Base-by-base conservation (phyloP, 2,329 filamentous ascomycete genomes). In the Pleoardoris graminearum region DNA sequence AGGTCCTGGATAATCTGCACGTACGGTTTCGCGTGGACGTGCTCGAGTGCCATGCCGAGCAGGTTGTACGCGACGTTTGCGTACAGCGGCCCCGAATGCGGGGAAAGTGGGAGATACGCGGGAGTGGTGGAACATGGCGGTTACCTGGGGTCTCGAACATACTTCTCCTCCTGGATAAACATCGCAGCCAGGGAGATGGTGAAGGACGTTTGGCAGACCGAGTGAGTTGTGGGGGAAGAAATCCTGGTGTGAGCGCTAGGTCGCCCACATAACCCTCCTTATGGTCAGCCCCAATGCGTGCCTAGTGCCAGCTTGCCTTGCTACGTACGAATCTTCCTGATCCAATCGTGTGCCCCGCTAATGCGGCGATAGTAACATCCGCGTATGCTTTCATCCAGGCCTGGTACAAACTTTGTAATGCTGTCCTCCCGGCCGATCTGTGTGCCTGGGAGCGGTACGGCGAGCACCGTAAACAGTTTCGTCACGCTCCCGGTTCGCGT, bases 401-500 rank as follows among this genome's bases (percentile, higher is more conserved):
- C 60, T 5, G 62, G 63, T 3, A 69, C 50, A 30, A 54, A 66
- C 21, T 62, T 64, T 4, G 53, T 59, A 12, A 69, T 67, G 0
- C 60, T 48, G 32, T 68, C 64, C 11, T 63, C 56, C 12, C 63
- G 57, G 3, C 53, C 53, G 36, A 68, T 62, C 21, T 49, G 52
- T n/a, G 62, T 48, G 19, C 48, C 51, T 16, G 58, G 59, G 4
- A 66, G 44, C 23, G 65, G 37, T 1, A 68, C 32, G 1, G 65
- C 65, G 12, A 69, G 51, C 23, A 66, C 55, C 4, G 65, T 66
- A 37, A 67, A 66, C 11, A 60, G 23, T 35, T 69, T 69, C 1
- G 64, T 66, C 7, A 62, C 60, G 10, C 64, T 67, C 0, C 56
- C 66, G 22, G 68, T 51, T 0, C 66, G 62, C 21, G 59, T 30